Base-by-base conservation (phyloP, 371 early-diverging fungal genomes). In the Chytridiales sp. region DNA sequence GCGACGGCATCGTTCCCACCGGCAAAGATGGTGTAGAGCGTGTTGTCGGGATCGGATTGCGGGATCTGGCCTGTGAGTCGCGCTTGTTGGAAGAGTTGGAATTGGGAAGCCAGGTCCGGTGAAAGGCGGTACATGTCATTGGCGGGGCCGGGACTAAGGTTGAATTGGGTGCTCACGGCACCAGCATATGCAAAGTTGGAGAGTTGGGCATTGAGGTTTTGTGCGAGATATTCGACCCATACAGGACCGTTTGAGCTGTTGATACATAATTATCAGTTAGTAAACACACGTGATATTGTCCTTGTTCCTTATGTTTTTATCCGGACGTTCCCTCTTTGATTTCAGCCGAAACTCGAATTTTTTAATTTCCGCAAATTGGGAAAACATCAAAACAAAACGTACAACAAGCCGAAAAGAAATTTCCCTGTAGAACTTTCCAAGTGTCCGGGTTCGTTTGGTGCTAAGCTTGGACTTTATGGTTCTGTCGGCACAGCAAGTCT, bases 1-100 rank as follows among this genome's bases (percentile, higher is more conserved):
- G n/a, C n/a, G 32, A 59, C 24, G 46, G 54, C 43, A 34, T 68
- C 68, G 49, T 68, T 68, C 13, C 47, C 68, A 49, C 68, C 68
- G 51, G 49, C 34, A 35, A 59, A 68, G 29, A 68, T 43, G 22
- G 62, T 48, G 56, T 54, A 62, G 34, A 68, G 19, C 9, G 68
- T 62, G 6, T 46, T 38, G 19, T 49, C 55, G 32, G 54, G 52
- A 31, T 50, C 36, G 29, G 54, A 41, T 26, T 42, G 17, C 34
- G n/a, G n/a, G n/a, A 22, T 29, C 24, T 3, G 13, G 41, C 41
- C 41, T 17, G 6, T 31, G 19, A 38, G 34, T 42, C 3, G 21
- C 15, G 38, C 40, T 35, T 48, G 17, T 47, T 21, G 31, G 31
- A 48, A 56, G 5, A 40, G 6, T 1, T 41, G 56, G 17, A 62